Percentiles rank a stretch among this genome's conserved stretches.
Conservation (phyloP, 768 basidiomycete species). For the Boletellus ananas region DNA sequence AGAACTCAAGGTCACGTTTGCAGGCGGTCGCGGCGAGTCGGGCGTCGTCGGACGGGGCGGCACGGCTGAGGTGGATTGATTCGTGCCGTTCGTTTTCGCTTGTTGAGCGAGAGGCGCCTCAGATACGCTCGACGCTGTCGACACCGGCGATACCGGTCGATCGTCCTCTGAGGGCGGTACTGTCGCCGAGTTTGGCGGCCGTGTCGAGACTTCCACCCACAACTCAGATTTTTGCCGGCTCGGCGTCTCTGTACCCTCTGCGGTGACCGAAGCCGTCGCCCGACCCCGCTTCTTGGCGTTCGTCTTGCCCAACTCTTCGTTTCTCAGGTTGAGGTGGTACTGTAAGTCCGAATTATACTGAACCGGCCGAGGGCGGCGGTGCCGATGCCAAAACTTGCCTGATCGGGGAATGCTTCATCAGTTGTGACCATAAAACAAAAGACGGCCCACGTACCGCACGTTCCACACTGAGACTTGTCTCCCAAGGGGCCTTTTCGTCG, state of each 20-base stretch:
- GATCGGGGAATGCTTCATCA: slow-evolving; percentile 2
- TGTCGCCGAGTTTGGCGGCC: slow-evolving; percentile 30
- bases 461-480: slow-evolving; percentile 85
- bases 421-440: neutral
- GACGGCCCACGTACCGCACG: slow-evolving; percentile 66
- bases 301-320: slow-evolving; percentile 56
- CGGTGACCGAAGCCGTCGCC: slow-evolving; percentile 20
- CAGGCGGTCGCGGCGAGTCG: slow-evolving; percentile 18
- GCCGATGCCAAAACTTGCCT: slow-evolving; percentile 92
- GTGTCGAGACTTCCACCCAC: slow-evolving; percentile 34
- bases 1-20: slow-evolving; percentile 12
- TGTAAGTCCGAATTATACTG: slow-evolving; percentile 75
- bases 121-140: slow-evolving; percentile 67
- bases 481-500: slow-evolving; percentile 87
- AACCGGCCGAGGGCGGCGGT: slow-evolving; percentile 75
- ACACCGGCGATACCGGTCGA: slow-evolving; percentile 65
- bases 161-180: slow-evolving; percentile 41
- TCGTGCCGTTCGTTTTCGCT: slow-evolving; percentile 55
- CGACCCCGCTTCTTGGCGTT: slow-evolving; percentile 49
- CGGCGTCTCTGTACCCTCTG: slow-evolving; percentile 53
- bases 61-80: slow-evolving; percentile 15
- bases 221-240: slow-evolving; percentile 37
- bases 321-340: slow-evolving; percentile 56
- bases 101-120: slow-evolving; percentile 72
- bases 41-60: slow-evolving; percentile 24